Evolutionary conservation across 139 green algal species (phyloP).

Genomic region (Trebouxia sp.): DNA sequence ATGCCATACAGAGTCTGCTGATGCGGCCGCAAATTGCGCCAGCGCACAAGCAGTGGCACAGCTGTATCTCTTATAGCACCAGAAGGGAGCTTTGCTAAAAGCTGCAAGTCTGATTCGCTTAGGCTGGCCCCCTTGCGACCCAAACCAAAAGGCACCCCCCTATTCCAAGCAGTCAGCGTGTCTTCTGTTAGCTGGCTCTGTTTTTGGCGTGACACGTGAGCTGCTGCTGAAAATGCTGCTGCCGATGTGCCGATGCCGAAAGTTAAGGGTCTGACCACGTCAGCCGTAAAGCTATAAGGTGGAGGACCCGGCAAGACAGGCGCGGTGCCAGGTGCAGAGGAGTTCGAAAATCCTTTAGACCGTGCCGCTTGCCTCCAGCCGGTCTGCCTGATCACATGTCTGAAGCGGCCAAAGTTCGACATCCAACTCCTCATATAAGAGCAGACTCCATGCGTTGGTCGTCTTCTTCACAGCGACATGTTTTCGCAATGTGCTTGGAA

Average conservation of each 20-base stretch:
- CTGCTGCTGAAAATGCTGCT: background rate
- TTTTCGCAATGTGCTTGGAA: no score
- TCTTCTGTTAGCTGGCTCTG: background rate
- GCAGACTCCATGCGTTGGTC: no score
- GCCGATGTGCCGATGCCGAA: background rate
- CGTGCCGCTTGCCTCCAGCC: no score
- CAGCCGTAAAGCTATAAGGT: background rate
- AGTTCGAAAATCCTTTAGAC: no score
- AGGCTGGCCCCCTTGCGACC: background rate
- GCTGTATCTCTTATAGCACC: background rate
- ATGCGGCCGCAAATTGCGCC: slow-evolving; percentile 3
- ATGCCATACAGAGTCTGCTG: slow-evolving; percentile 19
- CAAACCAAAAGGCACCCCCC: background rate
- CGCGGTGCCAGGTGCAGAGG: no score
- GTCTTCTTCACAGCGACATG: no score
- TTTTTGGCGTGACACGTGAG: background rate
- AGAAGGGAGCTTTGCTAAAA: background rate
- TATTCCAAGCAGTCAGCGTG: background rate
- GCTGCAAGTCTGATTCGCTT: background rate
- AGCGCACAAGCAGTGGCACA: background rate
- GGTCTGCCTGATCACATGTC: no score
- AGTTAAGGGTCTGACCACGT: background rate
- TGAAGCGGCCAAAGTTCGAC: no score
- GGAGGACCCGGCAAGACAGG: no score
- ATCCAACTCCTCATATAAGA: no score